phyloP scores from a whole-genome alignment of 148 eudicot species.

The Chenopodium berlandieri region DNA sequence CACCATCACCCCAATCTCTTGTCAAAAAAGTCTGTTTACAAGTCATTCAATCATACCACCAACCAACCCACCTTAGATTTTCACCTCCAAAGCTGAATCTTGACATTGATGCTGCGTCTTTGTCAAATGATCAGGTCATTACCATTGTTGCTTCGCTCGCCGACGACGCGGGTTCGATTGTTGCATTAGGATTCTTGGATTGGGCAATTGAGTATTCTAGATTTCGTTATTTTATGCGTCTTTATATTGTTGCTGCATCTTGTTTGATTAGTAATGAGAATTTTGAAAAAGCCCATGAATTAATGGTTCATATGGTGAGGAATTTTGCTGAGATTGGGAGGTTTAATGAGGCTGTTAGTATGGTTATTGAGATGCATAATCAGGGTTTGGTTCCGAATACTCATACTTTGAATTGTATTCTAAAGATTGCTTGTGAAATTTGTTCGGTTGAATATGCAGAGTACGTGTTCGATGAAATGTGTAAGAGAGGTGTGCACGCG shows the following conservation, averaged over 20 bases:
- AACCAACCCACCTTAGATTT: conserved; percentile 38
- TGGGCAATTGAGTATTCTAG: conserved; percentile 62
- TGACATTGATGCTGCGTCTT: conserved; percentile 32
- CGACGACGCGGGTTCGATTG: conserved; percentile 69
- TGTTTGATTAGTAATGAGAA: conserved; percentile 65
- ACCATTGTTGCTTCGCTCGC: conserved; percentile 68
- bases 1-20: conserved; percentile 39
- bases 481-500: conserved; percentile 55
- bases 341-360: conserved; percentile 72
- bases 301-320: conserved; percentile 62
- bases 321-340: conserved; percentile 74
- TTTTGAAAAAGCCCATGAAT: conserved; percentile 68
- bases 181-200: conserved; percentile 67
- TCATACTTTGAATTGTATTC: conserved; percentile 47
- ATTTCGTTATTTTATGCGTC: conserved; percentile 65
- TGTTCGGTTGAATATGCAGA: conserved; percentile 59
- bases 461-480: conserved; percentile 81
- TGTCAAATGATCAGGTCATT: conserved; percentile 64
- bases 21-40: conserved; percentile 49
- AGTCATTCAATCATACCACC: conserved; percentile 62
- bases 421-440: conserved; percentile 44
- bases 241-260: conserved; percentile 63
- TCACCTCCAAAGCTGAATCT: conserved; percentile 45
- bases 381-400: conserved; percentile 57
- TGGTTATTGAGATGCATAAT: conserved; percentile 84